Evolutionary conservation across 352 stramenopile species (phyloP).

Genomic region (Saprolegnia diclina): DNA sequence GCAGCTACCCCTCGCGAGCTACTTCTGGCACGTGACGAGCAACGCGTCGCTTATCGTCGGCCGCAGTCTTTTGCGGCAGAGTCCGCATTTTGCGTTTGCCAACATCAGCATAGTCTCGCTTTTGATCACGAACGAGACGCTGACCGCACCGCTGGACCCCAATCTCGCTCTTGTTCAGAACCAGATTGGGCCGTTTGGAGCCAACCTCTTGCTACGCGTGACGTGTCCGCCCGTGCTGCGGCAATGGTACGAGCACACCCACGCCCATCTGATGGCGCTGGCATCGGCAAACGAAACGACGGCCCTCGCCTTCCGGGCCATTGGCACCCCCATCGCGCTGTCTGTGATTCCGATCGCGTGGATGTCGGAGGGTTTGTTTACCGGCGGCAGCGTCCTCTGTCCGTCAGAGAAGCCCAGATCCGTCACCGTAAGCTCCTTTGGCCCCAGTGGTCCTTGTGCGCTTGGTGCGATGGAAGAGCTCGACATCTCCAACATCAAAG

Average conservation of each 20-base stretch:
- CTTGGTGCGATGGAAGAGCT: not conserved
- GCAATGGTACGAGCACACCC: not conserved
- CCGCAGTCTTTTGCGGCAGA: not conserved
- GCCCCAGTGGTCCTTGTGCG: not conserved
- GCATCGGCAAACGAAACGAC: not conserved
- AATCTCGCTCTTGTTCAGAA: not conserved
- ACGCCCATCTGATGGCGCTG: not conserved
- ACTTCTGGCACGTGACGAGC: not conserved
- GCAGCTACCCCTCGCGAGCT: constrained; percentile 1
- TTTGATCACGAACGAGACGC: not conserved
- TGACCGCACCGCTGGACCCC: not conserved
- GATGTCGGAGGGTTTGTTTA: not conserved
- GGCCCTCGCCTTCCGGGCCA: not conserved
- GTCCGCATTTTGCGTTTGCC: not conserved
- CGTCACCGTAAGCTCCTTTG: not conserved
- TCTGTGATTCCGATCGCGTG: not conserved
- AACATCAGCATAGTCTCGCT: not conserved
- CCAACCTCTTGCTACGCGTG: constrained; percentile 4
- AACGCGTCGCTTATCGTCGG: not conserved
- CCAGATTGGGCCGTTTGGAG: constrained; percentile 11
- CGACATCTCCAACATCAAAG: not conserved
- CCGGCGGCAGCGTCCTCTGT: not conserved
- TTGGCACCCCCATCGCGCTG: not conserved
- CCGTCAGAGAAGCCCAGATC: not conserved
- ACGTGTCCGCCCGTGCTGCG: not conserved